phyloP scores from a whole-genome alignment of 495 filamentous ascomycete species.

The Daldinia decipiens region DNA sequence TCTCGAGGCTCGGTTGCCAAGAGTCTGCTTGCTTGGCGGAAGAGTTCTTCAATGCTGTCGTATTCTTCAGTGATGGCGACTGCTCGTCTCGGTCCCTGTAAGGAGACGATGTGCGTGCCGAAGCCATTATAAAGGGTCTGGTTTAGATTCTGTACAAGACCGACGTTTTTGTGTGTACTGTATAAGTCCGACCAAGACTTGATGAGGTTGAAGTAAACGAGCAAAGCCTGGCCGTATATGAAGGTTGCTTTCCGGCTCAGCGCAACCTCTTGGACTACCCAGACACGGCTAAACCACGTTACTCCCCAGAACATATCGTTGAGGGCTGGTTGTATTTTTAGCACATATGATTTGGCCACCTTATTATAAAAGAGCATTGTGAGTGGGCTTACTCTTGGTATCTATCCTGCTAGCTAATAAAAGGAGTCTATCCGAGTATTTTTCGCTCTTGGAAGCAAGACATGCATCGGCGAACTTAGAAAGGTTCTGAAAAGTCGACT shows the following conservation, averaged over 20 bases:
- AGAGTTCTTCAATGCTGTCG: constrained; percentile 15
- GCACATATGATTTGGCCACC: neutral
- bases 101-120: neutral
- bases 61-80: constrained; percentile 21
- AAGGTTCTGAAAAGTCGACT: neutral
- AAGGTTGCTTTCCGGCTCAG: constrained; percentile 9
- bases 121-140: constrained; percentile 7
- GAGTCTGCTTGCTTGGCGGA: constrained; percentile 2
- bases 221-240: constrained; percentile 3
- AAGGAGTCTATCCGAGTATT: neutral
- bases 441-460: neutral
- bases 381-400: neutral
- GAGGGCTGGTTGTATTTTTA: neutral
- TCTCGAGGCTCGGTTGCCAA: constrained; percentile 6
- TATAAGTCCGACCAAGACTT: constrained; percentile 14
- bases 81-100: neutral
- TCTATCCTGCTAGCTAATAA: neutral
- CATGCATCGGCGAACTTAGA: neutral
- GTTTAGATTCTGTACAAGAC: constrained; percentile 7
- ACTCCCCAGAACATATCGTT: constrained; percentile 3
- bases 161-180: constrained; percentile 1
- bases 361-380: neutral
- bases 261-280: constrained; percentile 14
- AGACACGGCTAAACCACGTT: constrained; percentile 3
- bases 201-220: constrained; percentile 9